Evolutionary conservation across 2,329 filamentous ascomycete species (phyloP), one percentile per base, ranked within the genome.

Genomic region (Fusarium siculi): DNA sequence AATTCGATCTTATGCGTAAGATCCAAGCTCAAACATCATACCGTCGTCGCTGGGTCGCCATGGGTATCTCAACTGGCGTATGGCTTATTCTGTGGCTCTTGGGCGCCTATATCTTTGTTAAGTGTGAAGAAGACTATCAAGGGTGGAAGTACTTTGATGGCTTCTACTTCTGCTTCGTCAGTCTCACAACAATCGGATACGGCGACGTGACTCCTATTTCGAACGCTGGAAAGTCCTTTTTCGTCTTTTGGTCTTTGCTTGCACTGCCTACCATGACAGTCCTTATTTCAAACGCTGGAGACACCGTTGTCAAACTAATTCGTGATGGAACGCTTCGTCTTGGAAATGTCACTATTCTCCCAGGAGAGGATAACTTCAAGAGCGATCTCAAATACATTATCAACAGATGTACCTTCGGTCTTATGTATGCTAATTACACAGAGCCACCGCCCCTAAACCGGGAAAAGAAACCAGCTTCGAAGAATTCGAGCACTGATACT

Each of bases 241-340:
- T 97, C 77, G 93, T 98, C n/a, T 91, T 97, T 63, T 98, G 95
- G 95, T 93, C 92, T 19, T 81, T 98, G 3, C 87, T 97, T 32
- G 94, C 95, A 0, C 87, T 97, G 7, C 95, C 95, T 0, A 95
- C 93, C 5, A 95, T 95, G 88, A 97, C 95, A 0, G 91, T 97
- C 23, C 87, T 98, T 18, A 93, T 97, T 71, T 92, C 91, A 16
- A 93, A 95, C 74, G 93, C 96, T 66, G 93, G 93, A 30, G 93
- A 97, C 77, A 98, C 95, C 0, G 88, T 97, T 25, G 91, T 97
- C 50, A 90, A 89, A 74, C 81, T 83, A 9, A 81, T 92, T 61
- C 84, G 85, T 16, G 88, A 91, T 61, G 79, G 84, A 8, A 91
- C 89, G 0, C 82, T 91, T 30, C 82, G 83, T 36, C 76, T 92